These are phyloP conservation scores for Candida easanensis DNA, from an alignment of 805 yeast species.

Conservation along the genomic window DNA sequence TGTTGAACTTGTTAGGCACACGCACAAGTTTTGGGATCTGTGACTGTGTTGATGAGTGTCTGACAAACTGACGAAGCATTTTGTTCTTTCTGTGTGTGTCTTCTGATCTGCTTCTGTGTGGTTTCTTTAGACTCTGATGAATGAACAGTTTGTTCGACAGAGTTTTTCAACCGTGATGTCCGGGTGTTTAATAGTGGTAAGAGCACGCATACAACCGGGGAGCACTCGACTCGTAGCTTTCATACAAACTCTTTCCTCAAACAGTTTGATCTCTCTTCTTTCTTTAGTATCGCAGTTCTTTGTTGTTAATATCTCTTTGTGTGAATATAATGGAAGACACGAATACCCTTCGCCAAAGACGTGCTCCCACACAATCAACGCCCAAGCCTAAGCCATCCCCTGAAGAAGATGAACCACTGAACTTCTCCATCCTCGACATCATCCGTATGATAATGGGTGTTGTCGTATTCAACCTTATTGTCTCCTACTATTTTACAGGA, in stretches of 20 bases:
- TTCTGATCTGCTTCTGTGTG: no score
- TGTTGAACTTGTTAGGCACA: conserved; percentile 59
- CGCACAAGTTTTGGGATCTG: conserved; percentile 18
- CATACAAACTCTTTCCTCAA: no score
- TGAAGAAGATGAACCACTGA: background rate
- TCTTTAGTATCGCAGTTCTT: no score
- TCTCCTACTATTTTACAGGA: conserved; percentile 22
- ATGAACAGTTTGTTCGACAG: no score
- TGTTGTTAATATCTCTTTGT: no score
- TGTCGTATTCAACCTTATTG: conserved; percentile 7
- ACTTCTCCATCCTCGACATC: conserved; percentile 19
- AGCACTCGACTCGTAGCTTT: no score
- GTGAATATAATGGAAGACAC: background rate
- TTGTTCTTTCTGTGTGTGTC: no score
- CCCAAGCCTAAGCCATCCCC: background rate
- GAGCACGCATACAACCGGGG: no score
- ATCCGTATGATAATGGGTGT: conserved; percentile 24
- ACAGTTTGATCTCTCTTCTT: no score
- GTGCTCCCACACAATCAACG: background rate
- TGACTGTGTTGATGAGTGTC: conserved; percentile 10
- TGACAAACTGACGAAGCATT: conserved; percentile 4
- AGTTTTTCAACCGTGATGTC: no score
- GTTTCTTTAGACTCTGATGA: no score
- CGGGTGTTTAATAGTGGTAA: no score
- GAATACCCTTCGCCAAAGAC: background rate